phyloP scores from a whole-genome alignment of 108 stramenopile species.

The Pseudonitzschia pungens region DNA sequence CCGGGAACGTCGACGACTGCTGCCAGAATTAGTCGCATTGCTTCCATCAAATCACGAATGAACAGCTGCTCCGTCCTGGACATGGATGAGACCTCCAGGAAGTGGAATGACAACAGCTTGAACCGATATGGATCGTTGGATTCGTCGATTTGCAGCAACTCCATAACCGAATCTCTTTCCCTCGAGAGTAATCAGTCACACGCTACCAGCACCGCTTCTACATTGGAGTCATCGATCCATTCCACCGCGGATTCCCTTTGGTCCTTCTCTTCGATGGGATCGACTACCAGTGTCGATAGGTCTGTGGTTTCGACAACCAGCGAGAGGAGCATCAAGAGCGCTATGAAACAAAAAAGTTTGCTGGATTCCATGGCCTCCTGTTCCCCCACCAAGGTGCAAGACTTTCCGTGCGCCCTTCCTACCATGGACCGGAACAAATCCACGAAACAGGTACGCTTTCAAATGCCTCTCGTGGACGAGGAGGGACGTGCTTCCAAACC shows the following conservation, averaged over 20 bases:
- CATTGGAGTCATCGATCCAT: background rate
- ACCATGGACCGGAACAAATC: background rate
- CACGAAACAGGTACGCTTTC: background rate
- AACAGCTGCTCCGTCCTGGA: background rate
- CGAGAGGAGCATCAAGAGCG: conserved; percentile 1
- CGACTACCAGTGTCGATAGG: too few relatives aligned
- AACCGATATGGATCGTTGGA: background rate
- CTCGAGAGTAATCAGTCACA: background rate
- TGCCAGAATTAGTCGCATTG: background rate
- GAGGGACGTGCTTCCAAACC: background rate
- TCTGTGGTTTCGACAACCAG: too few relatives aligned
- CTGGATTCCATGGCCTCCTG: background rate
- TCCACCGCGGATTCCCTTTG: background rate
- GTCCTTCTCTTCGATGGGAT: too few relatives aligned
- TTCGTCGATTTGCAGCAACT: background rate
- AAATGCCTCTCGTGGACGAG: background rate
- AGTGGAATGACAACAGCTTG: background rate
- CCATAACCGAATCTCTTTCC: background rate
- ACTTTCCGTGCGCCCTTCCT: background rate
- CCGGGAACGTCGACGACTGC: background rate
- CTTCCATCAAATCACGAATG: background rate
- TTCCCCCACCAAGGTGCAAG: conserved; percentile 4
- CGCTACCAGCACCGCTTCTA: background rate
- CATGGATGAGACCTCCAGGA: background rate
- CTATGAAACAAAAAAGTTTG: background rate